These are phyloP conservation scores for Cladophialophora immunda DNA, from an alignment of 2,329 filamentous ascomycete genomes.

Conservation along the genomic window DNA sequence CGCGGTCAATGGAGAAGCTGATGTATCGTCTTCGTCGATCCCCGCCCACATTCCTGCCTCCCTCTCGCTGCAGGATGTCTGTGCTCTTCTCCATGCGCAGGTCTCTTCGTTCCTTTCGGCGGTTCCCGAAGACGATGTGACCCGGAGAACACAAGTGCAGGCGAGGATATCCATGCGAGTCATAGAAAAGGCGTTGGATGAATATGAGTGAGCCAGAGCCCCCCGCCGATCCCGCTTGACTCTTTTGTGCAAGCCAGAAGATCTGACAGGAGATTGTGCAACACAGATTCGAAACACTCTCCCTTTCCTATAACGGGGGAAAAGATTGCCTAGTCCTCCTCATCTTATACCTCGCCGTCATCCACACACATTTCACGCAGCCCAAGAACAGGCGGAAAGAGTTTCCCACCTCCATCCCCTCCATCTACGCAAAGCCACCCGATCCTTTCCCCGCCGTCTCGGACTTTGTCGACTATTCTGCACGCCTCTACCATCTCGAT, in stretches of 20 bases:
- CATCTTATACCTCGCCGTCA: constrained; percentile 78
- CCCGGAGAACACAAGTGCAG: constrained; percentile 76
- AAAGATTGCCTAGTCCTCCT: constrained; percentile 97
- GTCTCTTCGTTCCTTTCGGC: constrained; percentile 72
- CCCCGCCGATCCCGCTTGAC: constrained; percentile 15
- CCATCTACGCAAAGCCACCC: constrained; percentile 86
- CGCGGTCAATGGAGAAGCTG: constrained; percentile 39
- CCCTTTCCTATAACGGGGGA: constrained; percentile 95
- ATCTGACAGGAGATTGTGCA: constrained; percentile 1
- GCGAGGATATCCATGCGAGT: constrained; percentile 76
- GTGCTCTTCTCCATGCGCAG: constrained; percentile 69
- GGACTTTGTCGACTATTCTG: constrained; percentile 76
- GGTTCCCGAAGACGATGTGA: constrained; percentile 61
- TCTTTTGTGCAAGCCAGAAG: not conserved
- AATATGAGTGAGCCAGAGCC: constrained; percentile 70
- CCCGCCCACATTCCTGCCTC: constrained; percentile 25
- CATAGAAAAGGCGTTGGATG: constrained; percentile 76
- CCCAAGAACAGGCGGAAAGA: constrained; percentile 18
- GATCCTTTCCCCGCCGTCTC: constrained; percentile 89
- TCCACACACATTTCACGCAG: constrained; percentile 50
- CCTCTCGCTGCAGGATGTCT: constrained; percentile 63
- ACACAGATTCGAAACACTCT: constrained; percentile 75
- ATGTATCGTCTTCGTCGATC: constrained; percentile 32
- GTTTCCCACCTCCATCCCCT: constrained; percentile 68
- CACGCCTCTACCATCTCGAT: constrained; percentile 75